Percentiles rank a stretch among this genome's conserved stretches.
Conservation (phyloP, 495 filamentous ascomycete genomes). For the Peziza echinospora region DNA sequence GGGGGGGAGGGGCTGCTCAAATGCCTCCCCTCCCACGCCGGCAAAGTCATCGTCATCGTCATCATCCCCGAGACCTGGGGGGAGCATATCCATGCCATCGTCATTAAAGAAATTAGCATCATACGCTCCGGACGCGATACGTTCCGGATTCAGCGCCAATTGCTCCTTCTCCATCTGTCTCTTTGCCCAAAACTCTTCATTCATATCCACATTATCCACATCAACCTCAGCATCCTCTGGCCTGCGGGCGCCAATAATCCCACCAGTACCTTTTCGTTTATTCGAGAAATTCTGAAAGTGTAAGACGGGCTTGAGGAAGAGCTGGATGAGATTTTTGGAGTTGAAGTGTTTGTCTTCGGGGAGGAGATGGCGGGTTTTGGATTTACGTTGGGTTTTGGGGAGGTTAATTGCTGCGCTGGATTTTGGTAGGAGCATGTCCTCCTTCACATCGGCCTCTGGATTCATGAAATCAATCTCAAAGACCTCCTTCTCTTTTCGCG, state of each 20-base stretch:
- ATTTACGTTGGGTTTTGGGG: constrained; percentile 86
- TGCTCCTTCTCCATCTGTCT: constrained; percentile 32
- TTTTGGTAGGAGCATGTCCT: constrained; percentile 58
- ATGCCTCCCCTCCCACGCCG: constrained; percentile 66
- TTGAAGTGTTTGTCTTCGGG: constrained; percentile 98
- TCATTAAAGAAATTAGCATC: constrained; percentile 97
- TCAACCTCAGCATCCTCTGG: constrained; percentile 28
- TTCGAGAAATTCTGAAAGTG: constrained; percentile 24
- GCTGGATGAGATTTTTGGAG: constrained; percentile 62
- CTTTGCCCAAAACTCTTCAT: constrained; percentile 88
- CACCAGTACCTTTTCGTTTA: constrained; percentile 14
- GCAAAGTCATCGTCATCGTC: constrained; percentile 63
- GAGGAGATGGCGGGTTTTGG: constrained; percentile 74
- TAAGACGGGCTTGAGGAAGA: constrained; percentile 87
- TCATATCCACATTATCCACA: constrained; percentile 42
- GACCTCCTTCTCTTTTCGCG: constrained; percentile 78
- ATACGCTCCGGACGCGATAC: constrained; percentile 49
- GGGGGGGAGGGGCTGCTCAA: constrained; percentile 72
- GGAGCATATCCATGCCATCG: constrained; percentile 50
- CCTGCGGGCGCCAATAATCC: constrained; percentile 23
- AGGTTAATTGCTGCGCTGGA: constrained; percentile 64
- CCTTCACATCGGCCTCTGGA: constrained; percentile 44
- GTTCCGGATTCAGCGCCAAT: constrained; percentile 20
- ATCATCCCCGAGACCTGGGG: constrained; percentile 23
- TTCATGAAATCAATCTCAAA: constrained; percentile 82